A percentile compares a stretch with the other conserved stretches of the same genome.
Conservation (phyloP, 169 alveolate species). For the Eimeria sp. region DNA sequence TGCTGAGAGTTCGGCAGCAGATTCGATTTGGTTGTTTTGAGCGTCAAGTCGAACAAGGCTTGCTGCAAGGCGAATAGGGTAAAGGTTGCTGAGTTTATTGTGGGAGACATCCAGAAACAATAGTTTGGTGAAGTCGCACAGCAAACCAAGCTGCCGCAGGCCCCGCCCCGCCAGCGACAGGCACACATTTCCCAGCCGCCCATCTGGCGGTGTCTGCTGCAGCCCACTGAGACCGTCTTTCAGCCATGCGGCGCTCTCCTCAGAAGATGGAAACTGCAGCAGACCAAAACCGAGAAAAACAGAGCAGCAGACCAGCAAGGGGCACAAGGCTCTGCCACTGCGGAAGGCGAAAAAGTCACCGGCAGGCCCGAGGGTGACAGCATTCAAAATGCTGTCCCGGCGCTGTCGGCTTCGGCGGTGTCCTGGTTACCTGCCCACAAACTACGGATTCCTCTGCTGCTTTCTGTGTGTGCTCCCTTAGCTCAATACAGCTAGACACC, state of each 20-base stretch:
- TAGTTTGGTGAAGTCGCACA: conserved; percentile 36
- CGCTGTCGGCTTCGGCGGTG: neutral
- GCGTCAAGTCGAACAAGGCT: conserved; percentile 56
- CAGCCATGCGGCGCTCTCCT: conserved; percentile 9
- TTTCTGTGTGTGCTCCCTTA: neutral
- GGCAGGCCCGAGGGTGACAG: neutral
- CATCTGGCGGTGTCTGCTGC: conserved; percentile 64
- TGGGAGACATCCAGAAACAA: conserved; percentile 16
- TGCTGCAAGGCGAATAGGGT: conserved; percentile 68
- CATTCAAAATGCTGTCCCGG: neutral
- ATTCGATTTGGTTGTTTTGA: conserved; percentile 31
- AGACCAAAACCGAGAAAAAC: neutral
- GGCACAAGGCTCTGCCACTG: neutral
- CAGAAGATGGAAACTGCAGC: conserved; percentile 38
- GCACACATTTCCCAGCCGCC: neutral
- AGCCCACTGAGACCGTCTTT: conserved; percentile 46
- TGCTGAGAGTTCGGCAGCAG: conserved; percentile 54
- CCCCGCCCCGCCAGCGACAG: conserved; percentile 39
- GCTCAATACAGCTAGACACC: neutral
- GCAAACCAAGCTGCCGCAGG: conserved; percentile 21
- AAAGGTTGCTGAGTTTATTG: conserved; percentile 70
- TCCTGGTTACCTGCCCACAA: neutral
- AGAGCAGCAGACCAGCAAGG: neutral
- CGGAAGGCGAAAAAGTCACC: neutral
- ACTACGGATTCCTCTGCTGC: neutral